Percentiles rank a stretch among this genome's conserved stretches.
These are phyloP conservation scores for Agrocybe chaxingu DNA, from an alignment of 768 basidiomycete genomes.

Conservation along the genomic window DNA sequence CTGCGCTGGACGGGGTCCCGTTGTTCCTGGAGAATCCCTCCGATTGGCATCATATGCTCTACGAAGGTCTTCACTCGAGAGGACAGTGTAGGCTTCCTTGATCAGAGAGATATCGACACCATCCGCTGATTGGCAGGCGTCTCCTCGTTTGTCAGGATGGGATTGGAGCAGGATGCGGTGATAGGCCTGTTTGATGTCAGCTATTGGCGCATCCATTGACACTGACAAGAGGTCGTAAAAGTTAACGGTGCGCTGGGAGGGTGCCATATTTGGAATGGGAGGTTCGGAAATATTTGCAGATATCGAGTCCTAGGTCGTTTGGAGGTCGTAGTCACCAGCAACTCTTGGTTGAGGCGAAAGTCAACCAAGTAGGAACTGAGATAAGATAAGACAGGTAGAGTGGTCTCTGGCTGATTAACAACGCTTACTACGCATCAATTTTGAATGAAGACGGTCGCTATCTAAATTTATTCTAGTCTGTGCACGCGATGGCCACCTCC, in stretches of 20 bases:
- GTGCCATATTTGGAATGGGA: constrained; percentile 16
- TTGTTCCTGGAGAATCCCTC: constrained; percentile 7
- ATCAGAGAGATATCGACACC: constrained; percentile 51
- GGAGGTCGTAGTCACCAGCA: too few species aligned
- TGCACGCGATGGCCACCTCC: too few species aligned
- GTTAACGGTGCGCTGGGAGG: constrained; percentile 27
- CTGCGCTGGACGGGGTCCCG: constrained; percentile 67
- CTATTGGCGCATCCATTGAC: constrained; percentile 40
- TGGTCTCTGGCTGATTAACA: too few species aligned
- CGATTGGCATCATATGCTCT: constrained; percentile 43
- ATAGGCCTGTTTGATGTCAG: constrained; percentile 67
- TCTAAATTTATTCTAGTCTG: too few species aligned
- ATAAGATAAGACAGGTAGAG: too few species aligned
- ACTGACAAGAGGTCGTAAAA: constrained; percentile 62
- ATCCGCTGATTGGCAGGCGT: constrained; percentile 6
- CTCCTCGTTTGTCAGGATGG: constrained; percentile 51
- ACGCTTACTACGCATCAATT: too few species aligned
- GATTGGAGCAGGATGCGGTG: constrained; percentile 58
- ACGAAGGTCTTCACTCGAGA: constrained; percentile 50
- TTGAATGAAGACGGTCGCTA: too few species aligned
- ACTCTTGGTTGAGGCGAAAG: too few species aligned
- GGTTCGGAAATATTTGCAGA: background rate
- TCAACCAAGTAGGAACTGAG: too few species aligned
- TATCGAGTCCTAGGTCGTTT: background rate
- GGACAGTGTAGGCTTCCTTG: constrained; percentile 64